phyloP scores from a whole-genome alignment of 1,284 basidiomycete species.

The Microbotryum silenes-acaulis region DNA sequence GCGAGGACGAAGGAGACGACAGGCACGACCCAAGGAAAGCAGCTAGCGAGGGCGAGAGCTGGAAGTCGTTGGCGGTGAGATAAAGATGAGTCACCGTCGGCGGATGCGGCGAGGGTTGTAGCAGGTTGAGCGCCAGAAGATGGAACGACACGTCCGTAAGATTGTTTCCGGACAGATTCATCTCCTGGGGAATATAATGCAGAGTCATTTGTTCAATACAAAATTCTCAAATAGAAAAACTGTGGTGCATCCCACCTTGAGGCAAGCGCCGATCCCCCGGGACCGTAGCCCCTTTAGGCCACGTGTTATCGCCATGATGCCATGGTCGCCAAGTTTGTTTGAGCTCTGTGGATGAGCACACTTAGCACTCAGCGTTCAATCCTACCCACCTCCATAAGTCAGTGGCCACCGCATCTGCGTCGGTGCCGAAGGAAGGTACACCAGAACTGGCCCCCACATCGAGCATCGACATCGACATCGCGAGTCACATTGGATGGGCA shows the following conservation, averaged over 20 bases:
- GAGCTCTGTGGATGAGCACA: neutral
- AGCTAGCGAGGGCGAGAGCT: conserved; percentile 13
- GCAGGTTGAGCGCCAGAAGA: conserved; percentile 25
- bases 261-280: conserved; percentile 14
- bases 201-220: too few species aligned
- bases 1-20: conserved; percentile 16
- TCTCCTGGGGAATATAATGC: conserved; percentile 1
- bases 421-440: too few species aligned
- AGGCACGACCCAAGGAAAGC: conserved; percentile 23
- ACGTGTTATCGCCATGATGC: conserved; percentile 16
- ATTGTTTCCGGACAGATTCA: conserved; percentile 18
- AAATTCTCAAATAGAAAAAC: too few species aligned
- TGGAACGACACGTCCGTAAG: conserved; percentile 25
- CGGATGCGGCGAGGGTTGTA: conserved; percentile 24
- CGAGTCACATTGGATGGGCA: neutral
- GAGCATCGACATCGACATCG: too few species aligned
- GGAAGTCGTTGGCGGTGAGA: conserved; percentile 22
- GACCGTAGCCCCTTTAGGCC: conserved; percentile 25
- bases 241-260: conserved; percentile 10
- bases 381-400: too few species aligned
- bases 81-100: conserved; percentile 18
- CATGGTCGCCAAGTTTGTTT: conserved; percentile 22
- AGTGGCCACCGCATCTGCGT: too few species aligned
- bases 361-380: too few species aligned
- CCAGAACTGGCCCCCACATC: too few species aligned